A percentile compares a stretch with the other conserved stretches of the same genome.
phyloP scores from a whole-genome alignment of 2,329 filamentous ascomycete genomes.

The Cytospora piceae region DNA sequence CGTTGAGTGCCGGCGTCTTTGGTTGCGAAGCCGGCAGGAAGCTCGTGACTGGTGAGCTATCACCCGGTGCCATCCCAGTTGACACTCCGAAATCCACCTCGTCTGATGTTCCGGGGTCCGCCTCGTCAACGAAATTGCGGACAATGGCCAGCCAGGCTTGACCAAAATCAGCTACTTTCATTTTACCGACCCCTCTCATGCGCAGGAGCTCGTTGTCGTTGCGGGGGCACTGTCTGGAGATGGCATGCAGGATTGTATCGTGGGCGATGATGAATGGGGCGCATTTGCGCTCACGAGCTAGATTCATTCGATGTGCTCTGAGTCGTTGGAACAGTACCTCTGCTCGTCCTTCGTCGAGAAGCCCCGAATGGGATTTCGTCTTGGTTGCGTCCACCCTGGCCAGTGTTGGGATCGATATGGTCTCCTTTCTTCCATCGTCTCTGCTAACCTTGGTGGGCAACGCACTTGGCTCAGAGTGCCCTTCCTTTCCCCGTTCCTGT shows the following conservation, averaged over 20 bases:
- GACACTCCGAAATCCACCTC: neutral
- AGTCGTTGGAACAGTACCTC: constrained; percentile 16
- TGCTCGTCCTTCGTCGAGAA: constrained; percentile 5
- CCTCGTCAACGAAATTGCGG: constrained; percentile 2
- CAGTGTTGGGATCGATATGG: neutral
- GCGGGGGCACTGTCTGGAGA: constrained; percentile 14
- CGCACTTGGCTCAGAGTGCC: neutral
- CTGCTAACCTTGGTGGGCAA: neutral
- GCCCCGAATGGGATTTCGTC: neutral
- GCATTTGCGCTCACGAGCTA: constrained; percentile 18
- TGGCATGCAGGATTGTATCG: constrained; percentile 14
- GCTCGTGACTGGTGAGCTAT: neutral
- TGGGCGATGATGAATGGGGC: constrained; percentile 15
- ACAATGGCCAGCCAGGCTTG: constrained; percentile 23
- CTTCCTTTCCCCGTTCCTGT: neutral
- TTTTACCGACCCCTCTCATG: constrained; percentile 17
- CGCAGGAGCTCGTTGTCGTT: constrained; percentile 7
- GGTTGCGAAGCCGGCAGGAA: neutral
- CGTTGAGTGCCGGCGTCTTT: neutral
- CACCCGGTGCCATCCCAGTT: neutral
- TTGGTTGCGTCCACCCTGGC: neutral
- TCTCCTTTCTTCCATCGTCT: neutral
- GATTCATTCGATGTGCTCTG: constrained; percentile 9
- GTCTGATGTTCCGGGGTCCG: neutral
- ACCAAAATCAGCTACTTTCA: constrained; percentile 13